phyloP scores from a whole-genome alignment of 176 grass and related monocot species.

The Microstegium vimineum region DNA sequence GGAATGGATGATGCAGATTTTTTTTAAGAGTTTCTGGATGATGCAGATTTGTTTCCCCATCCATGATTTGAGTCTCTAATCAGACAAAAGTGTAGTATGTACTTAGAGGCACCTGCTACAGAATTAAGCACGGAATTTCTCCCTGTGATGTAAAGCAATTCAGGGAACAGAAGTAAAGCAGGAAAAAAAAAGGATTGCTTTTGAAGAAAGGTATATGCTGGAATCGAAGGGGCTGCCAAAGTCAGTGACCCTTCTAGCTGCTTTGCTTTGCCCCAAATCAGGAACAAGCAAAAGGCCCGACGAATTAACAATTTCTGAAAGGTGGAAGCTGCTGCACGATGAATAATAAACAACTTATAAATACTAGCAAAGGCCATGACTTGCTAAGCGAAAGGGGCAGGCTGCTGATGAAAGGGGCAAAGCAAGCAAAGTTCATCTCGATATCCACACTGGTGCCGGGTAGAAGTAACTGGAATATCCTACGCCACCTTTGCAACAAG shows the following conservation, averaged over 20 bases:
- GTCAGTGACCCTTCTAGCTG: constrained; percentile 21
- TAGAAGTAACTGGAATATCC: constrained; percentile 44
- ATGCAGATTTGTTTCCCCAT: neutral
- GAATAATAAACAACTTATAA: neutral
- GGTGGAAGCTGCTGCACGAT: constrained; percentile 11
- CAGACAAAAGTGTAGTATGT: neutral
- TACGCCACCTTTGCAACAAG: constrained; percentile 21
- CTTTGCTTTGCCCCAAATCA: constrained; percentile 40
- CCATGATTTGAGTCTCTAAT: constrained; percentile 1
- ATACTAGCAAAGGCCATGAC: constrained; percentile 19
- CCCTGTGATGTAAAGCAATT: constrained; percentile 32
- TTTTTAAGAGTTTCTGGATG: neutral
- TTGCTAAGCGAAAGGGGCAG: constrained; percentile 24
- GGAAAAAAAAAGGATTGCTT: constrained; percentile 25
- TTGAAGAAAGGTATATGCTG: constrained; percentile 44
- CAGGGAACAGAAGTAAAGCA: neutral
- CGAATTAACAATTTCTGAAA: constrained; percentile 42
- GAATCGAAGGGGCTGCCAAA: constrained; percentile 26
- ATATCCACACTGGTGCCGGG: constrained; percentile 35
- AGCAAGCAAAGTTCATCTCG: constrained; percentile 29
- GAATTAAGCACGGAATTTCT: neutral
- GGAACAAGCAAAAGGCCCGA: constrained; percentile 35
- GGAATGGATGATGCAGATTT: neutral
- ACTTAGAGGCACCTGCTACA: neutral
- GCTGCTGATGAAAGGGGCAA: constrained; percentile 19